Conservation (phyloP, 345 rosid genomes). For the Mallotus nudiflorus region DNA sequence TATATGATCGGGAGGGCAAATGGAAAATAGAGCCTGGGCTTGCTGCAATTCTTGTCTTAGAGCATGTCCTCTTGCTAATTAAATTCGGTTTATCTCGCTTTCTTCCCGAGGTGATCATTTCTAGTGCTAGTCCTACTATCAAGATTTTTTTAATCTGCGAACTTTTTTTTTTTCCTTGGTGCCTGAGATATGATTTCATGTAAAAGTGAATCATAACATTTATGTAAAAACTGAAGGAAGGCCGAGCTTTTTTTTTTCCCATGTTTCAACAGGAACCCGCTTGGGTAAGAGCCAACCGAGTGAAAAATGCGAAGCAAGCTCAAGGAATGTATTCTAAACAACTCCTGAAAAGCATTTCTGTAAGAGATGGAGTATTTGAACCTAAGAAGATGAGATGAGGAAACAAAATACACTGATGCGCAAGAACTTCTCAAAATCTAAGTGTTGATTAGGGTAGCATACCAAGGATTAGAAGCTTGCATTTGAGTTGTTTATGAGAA, state of each 20-base stretch:
- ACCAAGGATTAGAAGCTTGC: neutral
- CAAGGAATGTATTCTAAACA: slow-evolving; percentile 70
- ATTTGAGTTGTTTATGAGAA: neutral
- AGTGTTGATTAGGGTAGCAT: neutral
- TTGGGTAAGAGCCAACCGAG: slow-evolving; percentile 81
- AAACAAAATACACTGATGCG: neutral
- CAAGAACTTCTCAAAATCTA: neutral
- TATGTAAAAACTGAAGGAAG: neutral
- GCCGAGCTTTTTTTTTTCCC: no score
- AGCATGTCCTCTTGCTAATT: slow-evolving; percentile 71
- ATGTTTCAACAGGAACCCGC: slow-evolving; percentile 70
- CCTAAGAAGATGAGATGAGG: slow-evolving; percentile 27
- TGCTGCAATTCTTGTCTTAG: slow-evolving; percentile 78
- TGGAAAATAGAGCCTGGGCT: slow-evolving; percentile 96
- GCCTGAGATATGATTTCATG: neutral
- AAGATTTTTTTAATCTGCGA: neutral
- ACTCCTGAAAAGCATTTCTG: slow-evolving; percentile 64
- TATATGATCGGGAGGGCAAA: slow-evolving; percentile 81
- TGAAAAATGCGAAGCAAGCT: slow-evolving; percentile 67
- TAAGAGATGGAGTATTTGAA: slow-evolving; percentile 32
- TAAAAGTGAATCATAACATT: neutral
- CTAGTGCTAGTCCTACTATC: neutral
- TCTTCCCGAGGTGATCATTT: slow-evolving; percentile 62
- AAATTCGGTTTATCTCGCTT: slow-evolving; percentile 82
- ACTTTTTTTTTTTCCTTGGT: no score